phyloP scores from a whole-genome alignment of 2,329 filamentous ascomycete genomes.

The Fusarium sp. region DNA sequence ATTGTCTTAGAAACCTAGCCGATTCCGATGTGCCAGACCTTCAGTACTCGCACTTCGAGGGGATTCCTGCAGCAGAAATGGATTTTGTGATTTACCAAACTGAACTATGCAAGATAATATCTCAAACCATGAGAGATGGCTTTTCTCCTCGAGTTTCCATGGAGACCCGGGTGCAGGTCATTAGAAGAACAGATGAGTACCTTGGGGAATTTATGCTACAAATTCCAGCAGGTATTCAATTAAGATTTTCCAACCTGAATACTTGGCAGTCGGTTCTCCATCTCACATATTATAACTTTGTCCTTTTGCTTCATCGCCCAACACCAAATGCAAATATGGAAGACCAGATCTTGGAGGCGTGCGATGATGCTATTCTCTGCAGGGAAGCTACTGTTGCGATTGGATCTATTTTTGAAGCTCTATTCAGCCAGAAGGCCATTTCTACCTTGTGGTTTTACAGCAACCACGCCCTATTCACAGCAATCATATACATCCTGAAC shows the following conservation, averaged over 20 bases:
- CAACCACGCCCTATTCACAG: conserved; percentile 20
- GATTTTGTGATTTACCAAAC: not conserved
- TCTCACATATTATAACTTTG: conserved; percentile 6
- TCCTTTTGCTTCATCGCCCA: conserved; percentile 13
- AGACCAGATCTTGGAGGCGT: rapidly evolving
- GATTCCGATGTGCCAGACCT: conserved; percentile 10
- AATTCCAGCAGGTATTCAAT: not conserved
- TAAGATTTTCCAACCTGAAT: not conserved
- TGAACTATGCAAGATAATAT: conserved; percentile 21
- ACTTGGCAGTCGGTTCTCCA: conserved; percentile 15
- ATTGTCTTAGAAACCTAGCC: not conserved
- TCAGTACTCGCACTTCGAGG: not conserved
- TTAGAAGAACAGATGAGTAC: conserved; percentile 4
- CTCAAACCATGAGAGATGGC: conserved; percentile 1
- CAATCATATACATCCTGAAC: conserved; percentile 20
- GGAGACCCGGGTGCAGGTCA: not conserved
- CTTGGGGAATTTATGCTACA: not conserved
- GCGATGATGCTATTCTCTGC: conserved; percentile 8
- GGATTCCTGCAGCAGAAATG: not conserved
- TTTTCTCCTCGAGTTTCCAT: conserved; percentile 11
- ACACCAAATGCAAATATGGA: not conserved
- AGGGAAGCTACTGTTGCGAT: conserved; percentile 18
- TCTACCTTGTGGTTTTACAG: conserved; percentile 24
- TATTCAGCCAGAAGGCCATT: not conserved
- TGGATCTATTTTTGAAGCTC: conserved; percentile 12